These are phyloP conservation scores for Imleria badia DNA, from an alignment of 768 basidiomycete genomes.

Conservation along the genomic window DNA sequence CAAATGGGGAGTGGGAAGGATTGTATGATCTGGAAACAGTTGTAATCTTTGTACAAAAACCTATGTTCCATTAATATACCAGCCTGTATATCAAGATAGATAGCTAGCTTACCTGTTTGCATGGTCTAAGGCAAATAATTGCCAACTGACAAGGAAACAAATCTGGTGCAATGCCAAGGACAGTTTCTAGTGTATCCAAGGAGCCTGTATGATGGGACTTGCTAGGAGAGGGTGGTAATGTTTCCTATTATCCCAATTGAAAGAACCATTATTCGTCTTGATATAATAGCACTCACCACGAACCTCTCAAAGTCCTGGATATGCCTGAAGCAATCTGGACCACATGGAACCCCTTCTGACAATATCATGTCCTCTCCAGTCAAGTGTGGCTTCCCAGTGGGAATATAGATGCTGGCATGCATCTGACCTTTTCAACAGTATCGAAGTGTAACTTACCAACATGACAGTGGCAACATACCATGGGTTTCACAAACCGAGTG, in stretches of 20 bases:
- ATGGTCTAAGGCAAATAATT: conserved; percentile 45
- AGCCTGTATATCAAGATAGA: neutral
- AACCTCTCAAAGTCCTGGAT: conserved; percentile 27
- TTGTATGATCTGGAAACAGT: conserved; percentile 19
- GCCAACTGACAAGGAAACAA: conserved; percentile 50
- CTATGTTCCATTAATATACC: neutral
- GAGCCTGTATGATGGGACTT: conserved; percentile 5
- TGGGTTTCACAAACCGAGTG: conserved; percentile 42
- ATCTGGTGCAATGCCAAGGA: conserved; percentile 47
- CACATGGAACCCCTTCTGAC: conserved; percentile 32
- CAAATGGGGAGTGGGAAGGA: neutral
- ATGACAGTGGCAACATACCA: conserved; percentile 15
- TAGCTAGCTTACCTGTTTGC: conserved; percentile 45
- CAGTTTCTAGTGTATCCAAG: conserved; percentile 28
- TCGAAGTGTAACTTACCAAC: neutral
- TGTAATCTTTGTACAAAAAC: conserved; percentile 22
- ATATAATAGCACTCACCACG: conserved; percentile 4
- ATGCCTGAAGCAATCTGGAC: conserved; percentile 31
- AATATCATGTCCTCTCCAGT: conserved; percentile 25
- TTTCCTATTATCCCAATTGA: conserved; percentile 14
- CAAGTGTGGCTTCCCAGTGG: conserved; percentile 20
- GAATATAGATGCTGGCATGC: conserved; percentile 13
- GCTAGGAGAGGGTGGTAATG: conserved; percentile 18
- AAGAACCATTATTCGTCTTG: neutral
- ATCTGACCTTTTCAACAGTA: neutral